Base-by-base conservation (phyloP, 2,329 filamentous ascomycete species). In the Tolypocladium amazonense region DNA sequence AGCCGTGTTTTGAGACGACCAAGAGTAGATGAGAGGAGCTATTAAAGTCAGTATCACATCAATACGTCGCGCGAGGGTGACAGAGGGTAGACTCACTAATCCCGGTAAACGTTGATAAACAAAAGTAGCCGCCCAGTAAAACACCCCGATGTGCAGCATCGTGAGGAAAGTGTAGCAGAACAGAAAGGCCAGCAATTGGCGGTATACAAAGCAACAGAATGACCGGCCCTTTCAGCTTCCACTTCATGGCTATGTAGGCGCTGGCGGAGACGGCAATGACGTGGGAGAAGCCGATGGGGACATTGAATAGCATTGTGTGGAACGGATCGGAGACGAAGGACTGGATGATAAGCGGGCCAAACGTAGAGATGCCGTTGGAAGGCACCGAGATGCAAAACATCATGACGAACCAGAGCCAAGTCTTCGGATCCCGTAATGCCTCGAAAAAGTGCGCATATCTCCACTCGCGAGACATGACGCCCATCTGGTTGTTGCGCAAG, bases 1-100 rank as follows among this genome's bases (percentile, higher is more conserved):
- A 0, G 82, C 86, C 0, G 86, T 86, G 63, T 87, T 87, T 62
- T 84, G 81, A 2, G 81, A 76, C 1, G 81, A 82, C 82, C 82
- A 86, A 0, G 81, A 81, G 63, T 83, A 86, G 47, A 86, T 81
- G 37, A 86, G 71, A 0, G 83, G 85, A 3, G 85, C 72, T 72
- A 59, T 20, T 27, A 1, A 18, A 12, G 39, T 70, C 43, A 68
- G 58, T 68, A 35, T 7, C 20, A 1, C 5, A 6, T 0, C 12
- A 53, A 2, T 4, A 11, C 7, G 2, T n/a, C 9, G 3, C 50
- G 18, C 1, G n/a, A 3, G 18, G 50, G 8, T 20, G 27, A 35
- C 18, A 53, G 50, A 8, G 27, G 14, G 3, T 12, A 8, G 14
- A n/a, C 70, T 64, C 60, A 73, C 72, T 74, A 9, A 74, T 73